These are phyloP conservation scores for Sporothrix pallida DNA, from an alignment of 2,329 filamentous ascomycete species.

Conservation along the genomic window DNA sequence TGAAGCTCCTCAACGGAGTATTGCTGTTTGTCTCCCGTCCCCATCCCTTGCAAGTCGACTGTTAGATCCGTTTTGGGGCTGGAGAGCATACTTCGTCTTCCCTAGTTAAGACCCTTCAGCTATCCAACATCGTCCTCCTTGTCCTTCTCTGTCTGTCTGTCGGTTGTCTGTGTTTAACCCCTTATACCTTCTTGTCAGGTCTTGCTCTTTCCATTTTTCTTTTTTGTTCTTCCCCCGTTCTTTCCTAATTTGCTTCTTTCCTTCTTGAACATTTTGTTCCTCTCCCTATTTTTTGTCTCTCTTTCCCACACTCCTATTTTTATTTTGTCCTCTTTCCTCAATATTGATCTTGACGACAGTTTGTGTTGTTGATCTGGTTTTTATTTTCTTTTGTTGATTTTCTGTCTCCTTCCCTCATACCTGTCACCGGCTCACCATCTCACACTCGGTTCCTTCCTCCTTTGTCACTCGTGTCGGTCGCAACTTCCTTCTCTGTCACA, in stretches of 20 bases:
- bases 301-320: conserved; percentile 21
- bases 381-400: conserved; percentile 3
- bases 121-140: conserved; percentile 5
- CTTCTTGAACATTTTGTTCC: conserved; percentile 11
- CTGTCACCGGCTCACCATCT: background rate
- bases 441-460: conserved; percentile 22
- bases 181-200: background rate
- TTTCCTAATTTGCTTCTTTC: conserved; percentile 22
- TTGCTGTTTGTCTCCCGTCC: conserved; percentile 16
- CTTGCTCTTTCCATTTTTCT: background rate
- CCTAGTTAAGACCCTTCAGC: conserved; percentile 2
- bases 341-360: background rate
- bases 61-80: conserved; percentile 25
- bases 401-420: background rate
- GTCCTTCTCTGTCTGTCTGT: background rate
- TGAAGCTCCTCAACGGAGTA: background rate
- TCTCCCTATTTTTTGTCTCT: conserved; percentile 13
- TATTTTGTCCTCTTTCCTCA: background rate
- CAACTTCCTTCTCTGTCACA: conserved; percentile 12
- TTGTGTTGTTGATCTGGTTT: background rate
- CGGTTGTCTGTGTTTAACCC: background rate
- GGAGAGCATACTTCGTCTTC: conserved; percentile 15
- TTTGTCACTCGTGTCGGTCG: conserved; percentile 16
- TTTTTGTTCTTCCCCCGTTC: background rate
- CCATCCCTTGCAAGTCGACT: conserved; percentile 6